phyloP scores from a whole-genome alignment of 306 rosid genomes.

The Hippophae gyantsensis region DNA sequence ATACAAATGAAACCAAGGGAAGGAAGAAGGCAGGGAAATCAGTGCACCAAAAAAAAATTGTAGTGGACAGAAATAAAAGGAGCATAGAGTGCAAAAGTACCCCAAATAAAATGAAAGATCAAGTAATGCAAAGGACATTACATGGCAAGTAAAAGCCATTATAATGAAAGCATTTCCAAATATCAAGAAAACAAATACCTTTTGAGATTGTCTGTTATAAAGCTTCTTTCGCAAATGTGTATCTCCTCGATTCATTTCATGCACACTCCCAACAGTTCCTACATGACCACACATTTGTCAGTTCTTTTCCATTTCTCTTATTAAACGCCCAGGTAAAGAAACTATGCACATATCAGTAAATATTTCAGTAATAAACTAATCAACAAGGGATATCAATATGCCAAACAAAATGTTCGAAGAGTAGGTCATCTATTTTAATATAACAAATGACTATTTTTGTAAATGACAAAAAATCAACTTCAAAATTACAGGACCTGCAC shows the following conservation, averaged over 20 bases:
- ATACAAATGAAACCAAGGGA: conserved; percentile 3
- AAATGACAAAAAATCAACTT: too few relatives aligned
- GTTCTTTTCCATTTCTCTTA: conserved; percentile 14
- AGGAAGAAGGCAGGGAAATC: not conserved
- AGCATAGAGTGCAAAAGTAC: too few relatives aligned
- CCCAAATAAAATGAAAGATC: too few relatives aligned
- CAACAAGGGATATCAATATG: not conserved
- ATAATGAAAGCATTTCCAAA: not conserved
- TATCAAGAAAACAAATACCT: conserved; percentile 36
- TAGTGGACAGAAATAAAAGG: too few relatives aligned
- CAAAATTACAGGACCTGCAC: too few relatives aligned
- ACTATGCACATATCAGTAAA: not conserved
- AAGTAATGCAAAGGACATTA: too few relatives aligned
- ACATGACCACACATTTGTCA: conserved; percentile 23
- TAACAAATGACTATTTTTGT: too few relatives aligned
- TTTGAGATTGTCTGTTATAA: conserved; percentile 56
- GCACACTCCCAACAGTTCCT: conserved; percentile 27
- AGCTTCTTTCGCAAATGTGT: conserved; percentile 40
- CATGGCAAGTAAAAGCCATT: conserved; percentile 4
- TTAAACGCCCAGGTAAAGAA: not conserved
- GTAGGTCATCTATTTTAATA: not conserved
- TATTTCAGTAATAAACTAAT: too few relatives aligned
- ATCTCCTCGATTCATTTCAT: conserved; percentile 55
- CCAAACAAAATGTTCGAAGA: not conserved
- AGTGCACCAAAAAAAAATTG: too few relatives aligned